These are phyloP conservation scores for Euphorbia tirucalli DNA, from an alignment of 345 rosid genomes.

Conservation along the genomic window DNA sequence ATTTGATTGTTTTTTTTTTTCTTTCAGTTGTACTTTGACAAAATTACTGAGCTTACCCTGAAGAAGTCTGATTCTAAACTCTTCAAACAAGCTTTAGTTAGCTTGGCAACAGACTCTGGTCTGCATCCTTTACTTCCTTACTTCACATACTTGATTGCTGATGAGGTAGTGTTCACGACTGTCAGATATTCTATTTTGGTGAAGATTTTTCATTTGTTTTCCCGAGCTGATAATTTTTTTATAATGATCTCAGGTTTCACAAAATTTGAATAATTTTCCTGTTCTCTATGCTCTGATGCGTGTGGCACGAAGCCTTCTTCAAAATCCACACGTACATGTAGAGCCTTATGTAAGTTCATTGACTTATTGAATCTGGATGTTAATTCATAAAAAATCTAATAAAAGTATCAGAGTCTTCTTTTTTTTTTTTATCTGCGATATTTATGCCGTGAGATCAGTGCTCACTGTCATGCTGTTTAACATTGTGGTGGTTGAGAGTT, in stretches of 20 bases:
- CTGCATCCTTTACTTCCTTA: constrained; percentile 74
- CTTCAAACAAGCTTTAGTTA: constrained; percentile 64
- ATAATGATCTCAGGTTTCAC: constrained; percentile 49
- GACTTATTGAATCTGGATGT: constrained; percentile 1
- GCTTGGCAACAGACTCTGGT: constrained; percentile 73
- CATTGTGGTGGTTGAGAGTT: neutral
- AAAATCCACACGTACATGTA: constrained; percentile 72
- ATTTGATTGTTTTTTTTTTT: neutral
- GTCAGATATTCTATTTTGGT: neutral
- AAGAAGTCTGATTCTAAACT: constrained; percentile 44
- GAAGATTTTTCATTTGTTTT: neutral
- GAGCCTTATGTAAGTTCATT: constrained; percentile 77
- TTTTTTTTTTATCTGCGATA: neutral
- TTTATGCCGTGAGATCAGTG: neutral
- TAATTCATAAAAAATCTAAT: neutral
- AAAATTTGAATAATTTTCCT: constrained; percentile 52
- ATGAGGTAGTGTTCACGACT: constrained; percentile 49
- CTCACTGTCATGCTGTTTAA: neutral
- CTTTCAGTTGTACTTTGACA: constrained; percentile 66
- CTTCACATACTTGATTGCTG: constrained; percentile 62
- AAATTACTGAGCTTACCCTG: constrained; percentile 51
- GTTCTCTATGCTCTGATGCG: constrained; percentile 68
- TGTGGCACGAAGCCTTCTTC: constrained; percentile 64
- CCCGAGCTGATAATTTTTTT: constrained; percentile 19
- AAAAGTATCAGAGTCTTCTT: neutral